phyloP scores from a whole-genome alignment of 176 grass and related monocot species.

The Miscanthus lutarioriparius region DNA sequence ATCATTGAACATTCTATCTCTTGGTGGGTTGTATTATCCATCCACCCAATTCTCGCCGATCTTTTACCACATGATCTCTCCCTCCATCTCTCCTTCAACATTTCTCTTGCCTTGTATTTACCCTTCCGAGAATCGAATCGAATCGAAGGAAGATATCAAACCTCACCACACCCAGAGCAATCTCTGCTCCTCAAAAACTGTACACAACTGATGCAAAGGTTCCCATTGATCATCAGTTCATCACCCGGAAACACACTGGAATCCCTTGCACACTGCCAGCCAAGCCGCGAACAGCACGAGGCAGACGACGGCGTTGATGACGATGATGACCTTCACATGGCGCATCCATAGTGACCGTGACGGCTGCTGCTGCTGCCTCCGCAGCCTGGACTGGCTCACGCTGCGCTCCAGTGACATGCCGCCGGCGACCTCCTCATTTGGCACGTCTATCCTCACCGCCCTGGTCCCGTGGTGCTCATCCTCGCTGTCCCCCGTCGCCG shows the following conservation, averaged over 20 bases:
- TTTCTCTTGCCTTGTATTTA: constrained; percentile 27
- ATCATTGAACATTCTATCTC: neutral
- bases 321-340: constrained; percentile 69
- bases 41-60: neutral
- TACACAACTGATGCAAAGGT: neutral
- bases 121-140: neutral
- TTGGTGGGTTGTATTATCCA: neutral
- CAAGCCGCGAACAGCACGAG: constrained; percentile 69
- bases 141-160: neutral
- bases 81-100: neutral
- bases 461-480: constrained; percentile 39
- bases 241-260: constrained; percentile 57
- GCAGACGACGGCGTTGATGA: constrained; percentile 59
- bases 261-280: constrained; percentile 80
- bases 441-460: constrained; percentile 59
- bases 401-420: constrained; percentile 57
- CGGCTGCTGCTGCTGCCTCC: constrained; percentile 50
- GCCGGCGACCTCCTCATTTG: constrained; percentile 16
- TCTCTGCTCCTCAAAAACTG: neutral
- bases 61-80: neutral
- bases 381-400: constrained; percentile 48
- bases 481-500: neutral
- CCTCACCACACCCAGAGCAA: neutral
- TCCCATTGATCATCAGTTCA: too few species aligned
- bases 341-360: constrained; percentile 53